Conservation (phyloP, 2,329 filamentous ascomycete genomes). For the Cladosporium sp. region DNA sequence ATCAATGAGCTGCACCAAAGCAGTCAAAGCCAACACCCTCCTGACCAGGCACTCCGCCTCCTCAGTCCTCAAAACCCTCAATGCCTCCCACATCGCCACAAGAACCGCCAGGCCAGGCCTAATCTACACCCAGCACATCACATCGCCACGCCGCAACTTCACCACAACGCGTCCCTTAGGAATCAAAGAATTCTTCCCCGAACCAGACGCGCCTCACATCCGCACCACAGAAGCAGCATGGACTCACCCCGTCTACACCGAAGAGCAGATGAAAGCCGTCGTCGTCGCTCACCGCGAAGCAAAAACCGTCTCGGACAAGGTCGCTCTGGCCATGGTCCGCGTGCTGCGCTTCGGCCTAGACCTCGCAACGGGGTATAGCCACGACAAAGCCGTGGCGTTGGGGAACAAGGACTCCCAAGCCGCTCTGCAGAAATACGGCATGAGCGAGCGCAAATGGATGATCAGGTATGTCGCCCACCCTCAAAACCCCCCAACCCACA, state of each 20-base stretch:
- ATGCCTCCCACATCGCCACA: slow-evolving; percentile 26
- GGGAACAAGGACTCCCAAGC: slow-evolving; percentile 41
- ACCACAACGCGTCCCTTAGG: slow-evolving; percentile 32
- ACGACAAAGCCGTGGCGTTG: slow-evolving; percentile 52
- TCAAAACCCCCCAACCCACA: too few species aligned
- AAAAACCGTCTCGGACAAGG: slow-evolving; percentile 67
- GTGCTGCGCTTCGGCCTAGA: slow-evolving; percentile 77
- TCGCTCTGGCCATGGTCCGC: slow-evolving; percentile 72
- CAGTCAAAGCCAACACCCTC: slow-evolving; percentile 22
- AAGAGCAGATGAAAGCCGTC: slow-evolving; percentile 71
- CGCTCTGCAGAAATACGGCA: slow-evolving; percentile 58
- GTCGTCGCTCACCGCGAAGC: slow-evolving; percentile 71
- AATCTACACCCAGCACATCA: slow-evolving; percentile 26
- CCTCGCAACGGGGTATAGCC: slow-evolving; percentile 71
- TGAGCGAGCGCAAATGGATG: slow-evolving; percentile 85
- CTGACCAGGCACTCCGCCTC: slow-evolving; percentile 34
- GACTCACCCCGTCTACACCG: slow-evolving; percentile 58
- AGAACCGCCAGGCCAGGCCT: slow-evolving; percentile 30
- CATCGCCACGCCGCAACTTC: slow-evolving; percentile 29
- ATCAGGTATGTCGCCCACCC: slow-evolving; percentile 46
- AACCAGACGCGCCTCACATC: slow-evolving; percentile 41
- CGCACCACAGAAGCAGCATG: slow-evolving; percentile 44
- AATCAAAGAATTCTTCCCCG: slow-evolving; percentile 45
- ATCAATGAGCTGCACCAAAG: slow-evolving; percentile 27
- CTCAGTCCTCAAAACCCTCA: slow-evolving; percentile 34